Conservation (phyloP, 768 basidiomycete species). For the Termitomyces sp. region DNA sequence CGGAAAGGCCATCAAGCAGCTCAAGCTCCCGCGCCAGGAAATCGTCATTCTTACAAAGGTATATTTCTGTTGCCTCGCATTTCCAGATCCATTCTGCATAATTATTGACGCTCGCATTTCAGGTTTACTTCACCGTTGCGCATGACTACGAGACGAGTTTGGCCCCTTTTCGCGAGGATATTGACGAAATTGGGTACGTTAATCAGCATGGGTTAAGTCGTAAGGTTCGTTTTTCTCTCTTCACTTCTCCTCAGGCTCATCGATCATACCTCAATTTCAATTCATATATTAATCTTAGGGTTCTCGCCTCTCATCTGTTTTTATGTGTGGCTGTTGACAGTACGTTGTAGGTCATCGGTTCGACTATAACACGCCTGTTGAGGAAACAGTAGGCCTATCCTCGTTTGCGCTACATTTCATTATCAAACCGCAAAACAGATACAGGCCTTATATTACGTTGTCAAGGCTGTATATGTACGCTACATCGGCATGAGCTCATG, state of each 20-base stretch:
- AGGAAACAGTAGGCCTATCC: constrained; percentile 34
- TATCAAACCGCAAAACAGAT: constrained; percentile 30
- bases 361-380: constrained; percentile 52
- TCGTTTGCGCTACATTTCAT: not conserved
- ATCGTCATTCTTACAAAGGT: constrained; percentile 80
- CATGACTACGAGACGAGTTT: constrained; percentile 15
- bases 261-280: constrained; percentile 67
- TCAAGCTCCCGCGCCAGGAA: constrained; percentile 63
- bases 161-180: constrained; percentile 8
- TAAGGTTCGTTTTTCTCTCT: constrained; percentile 10
- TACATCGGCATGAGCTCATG: constrained; percentile 58
- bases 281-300: constrained; percentile 71
- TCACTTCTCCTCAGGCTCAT: not conserved
- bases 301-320: constrained; percentile 27
- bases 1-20: constrained; percentile 66
- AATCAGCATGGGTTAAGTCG: constrained; percentile 44
- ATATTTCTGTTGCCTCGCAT: too few species aligned
- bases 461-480: constrained; percentile 55
- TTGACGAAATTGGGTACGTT: constrained; percentile 42
- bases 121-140: constrained; percentile 33
- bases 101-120: not conserved
- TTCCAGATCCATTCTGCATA: too few species aligned
- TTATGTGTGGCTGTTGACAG: too few species aligned
- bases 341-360: constrained; percentile 41
- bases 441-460: constrained; percentile 67